Conservation (phyloP, 2,329 filamentous ascomycete genomes). For the Aspergillus ibericus region DNA sequence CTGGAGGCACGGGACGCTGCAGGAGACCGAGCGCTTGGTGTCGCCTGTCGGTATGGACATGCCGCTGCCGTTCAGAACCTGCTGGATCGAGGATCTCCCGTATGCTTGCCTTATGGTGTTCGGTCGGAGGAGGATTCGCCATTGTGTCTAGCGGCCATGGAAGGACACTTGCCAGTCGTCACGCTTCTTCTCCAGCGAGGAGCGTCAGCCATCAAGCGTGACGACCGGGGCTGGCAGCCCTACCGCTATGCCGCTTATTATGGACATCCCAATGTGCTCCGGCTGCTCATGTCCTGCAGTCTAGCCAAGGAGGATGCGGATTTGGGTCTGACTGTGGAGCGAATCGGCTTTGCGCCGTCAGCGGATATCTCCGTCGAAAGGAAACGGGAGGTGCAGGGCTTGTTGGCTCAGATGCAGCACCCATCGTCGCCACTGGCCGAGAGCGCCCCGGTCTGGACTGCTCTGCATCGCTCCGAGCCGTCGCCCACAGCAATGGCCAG, state of each 20-base stretch:
- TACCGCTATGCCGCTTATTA: slow-evolving; percentile 40
- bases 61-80: slow-evolving; percentile 35
- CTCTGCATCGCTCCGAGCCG: not conserved
- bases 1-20: slow-evolving; percentile 34
- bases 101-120: slow-evolving; percentile 27
- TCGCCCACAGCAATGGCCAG: not conserved
- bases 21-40: slow-evolving; percentile 36
- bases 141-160: slow-evolving; percentile 38
- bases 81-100: slow-evolving; percentile 33
- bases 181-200: slow-evolving; percentile 34
- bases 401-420: slow-evolving; percentile 18
- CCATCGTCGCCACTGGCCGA: not conserved
- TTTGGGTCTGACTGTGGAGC: slow-evolving; percentile 19
- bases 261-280: slow-evolving; percentile 37
- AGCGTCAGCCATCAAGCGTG: slow-evolving; percentile 34
- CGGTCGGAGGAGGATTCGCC: slow-evolving; percentile 38
- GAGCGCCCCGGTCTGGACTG: not conserved
- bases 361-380: slow-evolving; percentile 22
- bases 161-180: slow-evolving; percentile 35
- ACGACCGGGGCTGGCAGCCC: slow-evolving; percentile 40
- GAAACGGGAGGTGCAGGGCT: slow-evolving; percentile 20
- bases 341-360: slow-evolving; percentile 27
- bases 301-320: slow-evolving; percentile 13
- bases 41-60: slow-evolving; percentile 36
- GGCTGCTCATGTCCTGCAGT: slow-evolving; percentile 31